A percentile compares a stretch with the other conserved stretches of the same genome.
These are phyloP conservation scores for Calamus simplicifolius DNA, from an alignment of 176 grass and related monocot species.

Conservation along the genomic window DNA sequence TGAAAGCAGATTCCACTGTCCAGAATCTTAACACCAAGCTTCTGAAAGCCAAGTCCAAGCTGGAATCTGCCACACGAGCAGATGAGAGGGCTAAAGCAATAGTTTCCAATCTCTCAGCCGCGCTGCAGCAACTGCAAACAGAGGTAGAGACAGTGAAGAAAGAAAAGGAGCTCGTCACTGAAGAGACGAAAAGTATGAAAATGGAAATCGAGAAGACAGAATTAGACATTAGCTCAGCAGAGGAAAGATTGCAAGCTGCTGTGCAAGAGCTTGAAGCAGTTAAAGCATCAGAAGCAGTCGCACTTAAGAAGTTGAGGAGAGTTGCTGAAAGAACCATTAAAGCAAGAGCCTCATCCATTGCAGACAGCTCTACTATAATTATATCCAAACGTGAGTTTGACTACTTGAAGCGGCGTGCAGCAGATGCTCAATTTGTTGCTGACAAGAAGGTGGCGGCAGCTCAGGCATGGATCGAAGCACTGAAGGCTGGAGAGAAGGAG, in stretches of 20 bases:
- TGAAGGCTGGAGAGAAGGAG: slow-evolving; percentile 61
- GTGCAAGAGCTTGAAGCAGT: slow-evolving; percentile 54
- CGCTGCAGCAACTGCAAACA: slow-evolving; percentile 45
- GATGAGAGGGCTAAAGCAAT: slow-evolving; percentile 55
- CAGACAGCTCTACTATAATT: slow-evolving; percentile 24
- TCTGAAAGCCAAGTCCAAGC: slow-evolving; percentile 48
- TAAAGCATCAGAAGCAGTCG: slow-evolving; percentile 47
- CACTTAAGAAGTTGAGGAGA: slow-evolving; percentile 53
- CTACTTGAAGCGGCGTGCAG: slow-evolving; percentile 18
- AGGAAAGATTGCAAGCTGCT: slow-evolving; percentile 22
- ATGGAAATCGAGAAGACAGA: slow-evolving; percentile 26
- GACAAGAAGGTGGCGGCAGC: slow-evolving; percentile 80
- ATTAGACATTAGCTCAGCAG: slow-evolving; percentile 20
- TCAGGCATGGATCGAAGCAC: slow-evolving; percentile 60
- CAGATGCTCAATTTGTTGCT: slow-evolving; percentile 40
- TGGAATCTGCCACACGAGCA: slow-evolving; percentile 39
- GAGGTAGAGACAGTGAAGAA: slow-evolving; percentile 42
- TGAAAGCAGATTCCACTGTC: slow-evolving; percentile 41
- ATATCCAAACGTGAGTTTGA: slow-evolving; percentile 69
- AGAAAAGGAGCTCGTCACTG: slow-evolving; percentile 37
- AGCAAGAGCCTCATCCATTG: slow-evolving; percentile 18
- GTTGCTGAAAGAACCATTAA: slow-evolving; percentile 35
- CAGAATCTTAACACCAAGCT: slow-evolving; percentile 76
- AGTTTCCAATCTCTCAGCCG: slow-evolving; percentile 47
- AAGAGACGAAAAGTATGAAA: slow-evolving; percentile 33